A percentile compares a stretch with the other conserved stretches of the same genome.
These are phyloP conservation scores for Capsicum pubescens DNA, from an alignment of 257 asterid genomes.

Conservation along the genomic window DNA sequence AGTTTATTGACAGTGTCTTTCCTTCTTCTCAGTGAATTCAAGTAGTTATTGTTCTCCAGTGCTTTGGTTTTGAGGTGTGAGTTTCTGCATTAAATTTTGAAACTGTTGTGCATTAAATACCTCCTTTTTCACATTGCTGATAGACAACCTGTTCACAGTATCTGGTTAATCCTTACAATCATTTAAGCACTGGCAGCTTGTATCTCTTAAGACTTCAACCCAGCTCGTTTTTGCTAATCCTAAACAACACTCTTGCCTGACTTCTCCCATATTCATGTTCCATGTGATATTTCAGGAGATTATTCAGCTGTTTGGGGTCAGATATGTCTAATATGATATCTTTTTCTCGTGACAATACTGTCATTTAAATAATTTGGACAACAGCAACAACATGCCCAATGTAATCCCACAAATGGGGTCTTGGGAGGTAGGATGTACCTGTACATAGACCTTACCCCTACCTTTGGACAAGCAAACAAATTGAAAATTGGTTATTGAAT, in stretches of 20 bases:
- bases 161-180: not conserved
- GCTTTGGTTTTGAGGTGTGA: not conserved
- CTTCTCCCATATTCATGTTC: not conserved
- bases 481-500: not conserved
- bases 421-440: not conserved
- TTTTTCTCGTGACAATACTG: not conserved
- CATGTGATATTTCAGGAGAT: not conserved
- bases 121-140: not conserved
- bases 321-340: not conserved
- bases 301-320: not conserved
- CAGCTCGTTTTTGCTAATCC: not conserved
- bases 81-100: not conserved
- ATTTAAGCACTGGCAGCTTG: not conserved
- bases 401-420: not conserved
- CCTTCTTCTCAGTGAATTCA: not conserved
- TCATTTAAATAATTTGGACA: not conserved
- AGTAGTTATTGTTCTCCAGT: not conserved
- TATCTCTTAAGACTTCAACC: not conserved
- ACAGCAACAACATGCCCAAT: not conserved
- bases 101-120: not conserved
- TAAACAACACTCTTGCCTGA: not conserved
- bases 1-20: not conserved
- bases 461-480: conserved; percentile 2
- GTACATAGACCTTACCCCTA: not conserved
- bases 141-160: not conserved